Conservation (phyloP, 2,329 filamentous ascomycete genomes). For the Knoxdaviesia capensis region DNA sequence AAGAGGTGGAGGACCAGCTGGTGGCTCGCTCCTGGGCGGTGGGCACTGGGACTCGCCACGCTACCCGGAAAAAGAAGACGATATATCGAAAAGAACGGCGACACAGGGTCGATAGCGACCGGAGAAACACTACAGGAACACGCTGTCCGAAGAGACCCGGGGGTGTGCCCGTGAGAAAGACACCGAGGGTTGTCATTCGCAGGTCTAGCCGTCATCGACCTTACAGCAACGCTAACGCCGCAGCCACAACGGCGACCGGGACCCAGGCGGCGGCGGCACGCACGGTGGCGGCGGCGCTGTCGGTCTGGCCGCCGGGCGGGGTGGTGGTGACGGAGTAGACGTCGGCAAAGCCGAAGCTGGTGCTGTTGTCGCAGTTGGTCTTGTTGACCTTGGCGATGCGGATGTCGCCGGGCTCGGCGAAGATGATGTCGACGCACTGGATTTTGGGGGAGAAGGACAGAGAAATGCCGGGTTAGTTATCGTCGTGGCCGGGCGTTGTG, state of each 20-base stretch:
- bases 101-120: no score
- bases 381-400: constrained; percentile 51
- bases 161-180: no score
- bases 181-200: no score
- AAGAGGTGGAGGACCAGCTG: no score
- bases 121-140: no score
- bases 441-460: neutral
- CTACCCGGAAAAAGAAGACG: no score
- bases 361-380: constrained; percentile 78
- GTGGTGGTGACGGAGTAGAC: constrained; percentile 49
- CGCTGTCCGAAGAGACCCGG: no score
- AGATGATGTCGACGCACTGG: constrained; percentile 87
- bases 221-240: no score
- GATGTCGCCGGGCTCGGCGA: constrained; percentile 55
- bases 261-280: constrained; percentile 16
- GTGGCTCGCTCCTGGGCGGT: no score
- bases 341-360: constrained; percentile 53
- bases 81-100: no score
- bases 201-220: no score
- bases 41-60: no score
- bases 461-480: neutral
- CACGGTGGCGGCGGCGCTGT: constrained; percentile 12
- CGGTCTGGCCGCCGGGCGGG: constrained; percentile 15
- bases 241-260: constrained; percentile 13
- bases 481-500: neutral